phyloP scores from a whole-genome alignment of 2,329 filamentous ascomycete species.

The Diaporthe citrichinensis region DNA sequence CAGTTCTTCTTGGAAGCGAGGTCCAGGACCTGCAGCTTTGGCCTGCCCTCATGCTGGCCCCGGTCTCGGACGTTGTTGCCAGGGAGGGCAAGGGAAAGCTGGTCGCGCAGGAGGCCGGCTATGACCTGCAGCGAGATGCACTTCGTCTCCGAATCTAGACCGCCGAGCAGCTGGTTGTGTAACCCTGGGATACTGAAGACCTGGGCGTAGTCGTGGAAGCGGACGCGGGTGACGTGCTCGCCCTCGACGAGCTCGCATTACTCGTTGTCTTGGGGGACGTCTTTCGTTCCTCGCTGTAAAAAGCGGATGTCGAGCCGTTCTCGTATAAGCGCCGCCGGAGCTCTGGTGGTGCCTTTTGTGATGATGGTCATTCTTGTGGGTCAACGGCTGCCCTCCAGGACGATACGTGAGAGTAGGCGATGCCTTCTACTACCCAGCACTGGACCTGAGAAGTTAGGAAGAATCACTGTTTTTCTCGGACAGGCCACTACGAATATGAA shows the following conservation, averaged over 20 bases:
- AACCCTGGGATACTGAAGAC: slow-evolving; percentile 30
- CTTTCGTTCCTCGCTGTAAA: slow-evolving; percentile 1
- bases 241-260: slow-evolving; percentile 30
- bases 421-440: neutral
- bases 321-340: neutral
- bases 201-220: slow-evolving; percentile 38
- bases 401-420: neutral
- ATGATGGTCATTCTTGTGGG: neutral
- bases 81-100: neutral
- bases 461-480: no score
- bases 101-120: slow-evolving; percentile 15
- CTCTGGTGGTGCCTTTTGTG: neutral
- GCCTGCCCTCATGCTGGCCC: neutral
- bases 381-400: neutral
- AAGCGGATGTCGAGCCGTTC: slow-evolving; percentile 15
- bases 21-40: slow-evolving; percentile 11
- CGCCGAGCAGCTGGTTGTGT: slow-evolving; percentile 34
- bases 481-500: neutral
- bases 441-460: neutral
- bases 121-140: slow-evolving; percentile 26
- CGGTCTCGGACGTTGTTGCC: no score
- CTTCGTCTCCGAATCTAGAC: slow-evolving; percentile 19
- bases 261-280: slow-evolving; percentile 19
- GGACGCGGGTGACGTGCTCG: slow-evolving; percentile 18
- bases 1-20: neutral